phyloP scores from a whole-genome alignment of 805 yeast species.

The Saturnispora saitoi region DNA sequence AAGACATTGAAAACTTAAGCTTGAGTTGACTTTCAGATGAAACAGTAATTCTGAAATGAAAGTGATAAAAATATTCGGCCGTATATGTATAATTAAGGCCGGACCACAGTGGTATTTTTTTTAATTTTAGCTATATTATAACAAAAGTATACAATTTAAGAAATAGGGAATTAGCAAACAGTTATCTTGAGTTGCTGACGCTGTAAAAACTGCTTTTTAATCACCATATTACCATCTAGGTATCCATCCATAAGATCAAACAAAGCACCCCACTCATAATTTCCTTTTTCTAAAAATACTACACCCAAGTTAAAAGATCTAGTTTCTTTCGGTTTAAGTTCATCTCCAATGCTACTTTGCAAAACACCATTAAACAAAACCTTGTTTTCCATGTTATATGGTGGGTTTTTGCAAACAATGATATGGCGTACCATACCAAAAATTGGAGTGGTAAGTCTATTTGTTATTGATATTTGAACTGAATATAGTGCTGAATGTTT shows the following conservation, averaged over 20 bases:
- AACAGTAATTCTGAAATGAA: too few relatives aligned
- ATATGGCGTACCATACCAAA: slow-evolving; percentile 55
- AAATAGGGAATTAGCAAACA: slow-evolving; percentile 9
- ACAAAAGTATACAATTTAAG: not conserved
- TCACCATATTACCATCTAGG: slow-evolving; percentile 16
- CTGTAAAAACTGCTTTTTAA: slow-evolving; percentile 30
- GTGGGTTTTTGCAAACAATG: slow-evolving; percentile 32
- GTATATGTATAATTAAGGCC: not conserved
- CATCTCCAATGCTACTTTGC: slow-evolving; percentile 42
- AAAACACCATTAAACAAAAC: slow-evolving; percentile 66
- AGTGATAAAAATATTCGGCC: not conserved
- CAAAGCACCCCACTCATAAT: slow-evolving; percentile 70
- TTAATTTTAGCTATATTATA: not conserved
- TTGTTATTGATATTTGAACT: slow-evolving; percentile 40
- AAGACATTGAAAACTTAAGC: not conserved
- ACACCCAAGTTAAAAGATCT: slow-evolving; percentile 43
- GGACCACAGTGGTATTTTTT: not conserved
- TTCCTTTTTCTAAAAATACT: slow-evolving; percentile 66
- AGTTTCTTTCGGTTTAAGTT: slow-evolving; percentile 36
- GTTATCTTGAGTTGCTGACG: slow-evolving; percentile 30
- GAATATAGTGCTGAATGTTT: slow-evolving; percentile 42
- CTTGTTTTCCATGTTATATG: slow-evolving; percentile 39
- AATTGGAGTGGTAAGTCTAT: slow-evolving; percentile 35
- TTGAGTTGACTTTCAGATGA: too few relatives aligned
- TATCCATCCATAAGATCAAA: slow-evolving; percentile 37